Evolutionary conservation across 2,329 filamentous ascomycete genomes (phyloP), one percentile per base, ranked within the genome.

Genomic region (Cytospora chrysosperma): DNA sequence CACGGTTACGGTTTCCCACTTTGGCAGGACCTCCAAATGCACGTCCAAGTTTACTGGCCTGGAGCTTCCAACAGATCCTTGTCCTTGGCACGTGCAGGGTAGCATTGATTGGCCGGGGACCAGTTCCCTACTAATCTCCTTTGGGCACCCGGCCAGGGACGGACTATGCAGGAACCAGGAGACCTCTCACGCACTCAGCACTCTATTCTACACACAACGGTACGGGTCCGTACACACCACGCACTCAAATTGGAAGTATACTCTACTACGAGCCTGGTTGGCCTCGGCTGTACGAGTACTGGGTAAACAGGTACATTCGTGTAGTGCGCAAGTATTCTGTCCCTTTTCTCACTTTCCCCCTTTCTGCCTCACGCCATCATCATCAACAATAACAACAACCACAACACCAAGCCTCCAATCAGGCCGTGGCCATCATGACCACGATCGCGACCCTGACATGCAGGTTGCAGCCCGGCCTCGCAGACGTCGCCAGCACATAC

Each of bases 81-180:
- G 54, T 17, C 51, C 26, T 34, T 37, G 17, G 59, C 32, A 27
- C 30, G 40, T 55, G 59, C 59, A 55, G 34, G 24, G 50, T 3
- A 55, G 59, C 59, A 61, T 61, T 61, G 51, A 61, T 61, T 61
- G 59, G 59, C 59, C 51, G 59, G 59, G 59, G 27, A 21, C 51
- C 53, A 50, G 59, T 55, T 40, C 51, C 54, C 59, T 61, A 47
- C 59, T 50, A 61, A 61, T 61, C 59, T 61, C 59, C 5, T 61
- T 61, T 37, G 59, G 59, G 59, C 43, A 47, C n/a, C 43, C 9
- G 43, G 9, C 12, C 40, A 43, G 40, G 21, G 51, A 61, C 51
- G 59, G 59, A 47, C 59, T 37, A 61, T 34, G 59, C 59, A 61
- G 59, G 59, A 61, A 55, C 59, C 37, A 61, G 59, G 59, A 53